Percentiles rank a stretch among this genome's conserved stretches.
Evolutionary conservation across 1,139 yeast species (phyloP).

Genomic region (Blastobotrys malaysiensis): DNA sequence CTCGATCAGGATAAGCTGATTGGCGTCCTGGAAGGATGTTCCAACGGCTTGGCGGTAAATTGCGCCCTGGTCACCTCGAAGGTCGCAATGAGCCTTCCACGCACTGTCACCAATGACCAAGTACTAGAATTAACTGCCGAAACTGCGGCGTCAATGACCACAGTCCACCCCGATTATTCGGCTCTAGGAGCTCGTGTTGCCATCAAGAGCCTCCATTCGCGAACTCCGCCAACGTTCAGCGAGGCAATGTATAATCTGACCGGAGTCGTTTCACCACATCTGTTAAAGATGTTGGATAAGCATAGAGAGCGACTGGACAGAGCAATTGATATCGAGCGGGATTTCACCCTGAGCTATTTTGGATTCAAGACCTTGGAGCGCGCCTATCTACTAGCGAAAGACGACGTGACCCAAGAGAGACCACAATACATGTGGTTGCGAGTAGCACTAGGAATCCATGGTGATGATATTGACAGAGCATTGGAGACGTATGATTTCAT

Average conservation of each 20-base stretch:
- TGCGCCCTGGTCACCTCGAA: neutral
- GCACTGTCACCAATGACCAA: neutral
- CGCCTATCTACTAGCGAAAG: slow-evolving; percentile 56
- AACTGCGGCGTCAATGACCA: slow-evolving; percentile 83
- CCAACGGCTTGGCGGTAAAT: neutral
- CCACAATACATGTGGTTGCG: slow-evolving; percentile 79
- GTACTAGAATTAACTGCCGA: slow-evolving; percentile 64
- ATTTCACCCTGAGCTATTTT: slow-evolving; percentile 61
- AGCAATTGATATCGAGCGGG: slow-evolving; percentile 62
- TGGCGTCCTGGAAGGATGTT: neutral
- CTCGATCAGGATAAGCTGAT: neutral
- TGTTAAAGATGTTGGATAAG: slow-evolving; percentile 47
- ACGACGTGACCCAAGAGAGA: slow-evolving; percentile 64
- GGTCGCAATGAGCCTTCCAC: neutral
- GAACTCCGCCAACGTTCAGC: slow-evolving; percentile 67
- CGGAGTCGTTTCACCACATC: slow-evolving; percentile 62
- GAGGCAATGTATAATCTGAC: slow-evolving; percentile 62
- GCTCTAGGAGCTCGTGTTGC: slow-evolving; percentile 81
- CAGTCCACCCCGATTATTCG: slow-evolving; percentile 86
- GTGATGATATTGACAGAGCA: slow-evolving; percentile 54
- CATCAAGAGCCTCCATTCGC: slow-evolving; percentile 68
- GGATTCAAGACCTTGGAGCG: slow-evolving; percentile 73
- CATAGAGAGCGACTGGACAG: slow-evolving; percentile 54
- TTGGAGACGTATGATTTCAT: slow-evolving; percentile 66
- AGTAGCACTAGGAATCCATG: slow-evolving; percentile 75